phyloP scores from a whole-genome alignment of 2,329 filamentous ascomycete species.

The Periconia digitata region DNA sequence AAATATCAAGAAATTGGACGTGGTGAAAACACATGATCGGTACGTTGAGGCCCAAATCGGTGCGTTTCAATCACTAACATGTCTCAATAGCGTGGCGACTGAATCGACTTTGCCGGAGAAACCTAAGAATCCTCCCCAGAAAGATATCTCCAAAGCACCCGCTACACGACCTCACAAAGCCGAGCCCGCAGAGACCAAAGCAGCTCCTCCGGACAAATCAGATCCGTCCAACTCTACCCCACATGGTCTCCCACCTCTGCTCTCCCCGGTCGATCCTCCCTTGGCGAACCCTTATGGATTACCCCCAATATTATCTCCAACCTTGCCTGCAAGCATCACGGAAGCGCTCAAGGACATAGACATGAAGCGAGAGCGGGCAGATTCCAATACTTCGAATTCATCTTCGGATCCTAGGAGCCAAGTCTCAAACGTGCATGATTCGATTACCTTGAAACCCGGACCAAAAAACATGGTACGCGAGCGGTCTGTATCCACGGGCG shows the following conservation, averaged over 20 bases:
- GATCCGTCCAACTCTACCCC: constrained; percentile 34
- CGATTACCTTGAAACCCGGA: constrained; percentile 17
- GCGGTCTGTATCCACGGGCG: constrained; percentile 28
- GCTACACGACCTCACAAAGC: constrained; percentile 32
- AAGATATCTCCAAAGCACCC: constrained; percentile 10
- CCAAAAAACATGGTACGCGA: constrained; percentile 25
- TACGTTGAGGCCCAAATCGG: constrained; percentile 7
- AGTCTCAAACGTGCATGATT: constrained; percentile 23
- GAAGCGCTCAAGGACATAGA: constrained; percentile 53
- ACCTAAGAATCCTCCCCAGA: constrained; percentile 16
- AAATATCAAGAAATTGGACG: constrained; percentile 14
- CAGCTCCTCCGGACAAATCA: constrained; percentile 27
- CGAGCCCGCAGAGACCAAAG: constrained; percentile 42
- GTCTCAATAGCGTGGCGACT: constrained; percentile 16
- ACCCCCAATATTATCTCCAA: constrained; percentile 60
- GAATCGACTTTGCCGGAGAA: constrained; percentile 20
- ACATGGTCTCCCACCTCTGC: constrained; percentile 41
- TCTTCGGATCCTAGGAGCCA: constrained; percentile 37
- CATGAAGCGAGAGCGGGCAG: constrained; percentile 36
- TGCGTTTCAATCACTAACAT: constrained; percentile 15
- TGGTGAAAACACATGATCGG: constrained; percentile 20
- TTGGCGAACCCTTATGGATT: constrained; percentile 46
- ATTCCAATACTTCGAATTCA: constrained; percentile 38
- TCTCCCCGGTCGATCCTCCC: constrained; percentile 46
- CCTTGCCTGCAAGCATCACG: constrained; percentile 58